Conservation (phyloP, 2,329 filamentous ascomycete species). For the Paracoccidioides brasiliensis region DNA sequence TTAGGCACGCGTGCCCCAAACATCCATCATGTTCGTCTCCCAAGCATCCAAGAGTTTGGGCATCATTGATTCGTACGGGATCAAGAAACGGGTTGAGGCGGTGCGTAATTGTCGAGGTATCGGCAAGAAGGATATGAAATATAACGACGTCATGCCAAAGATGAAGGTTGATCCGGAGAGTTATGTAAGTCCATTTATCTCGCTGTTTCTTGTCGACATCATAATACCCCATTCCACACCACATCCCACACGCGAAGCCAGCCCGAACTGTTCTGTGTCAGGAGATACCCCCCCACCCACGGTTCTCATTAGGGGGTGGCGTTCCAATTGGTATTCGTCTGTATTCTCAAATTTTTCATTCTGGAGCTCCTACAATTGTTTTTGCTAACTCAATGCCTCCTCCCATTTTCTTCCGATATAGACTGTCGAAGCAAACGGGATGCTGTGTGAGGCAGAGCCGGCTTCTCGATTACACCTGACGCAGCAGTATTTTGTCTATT, state of each 20-base stretch:
- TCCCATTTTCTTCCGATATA: slow-evolving; percentile 15
- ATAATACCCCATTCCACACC: too few species aligned
- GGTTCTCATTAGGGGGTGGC: background rate
- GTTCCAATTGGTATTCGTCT: background rate
- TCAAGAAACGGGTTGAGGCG: slow-evolving; percentile 67
- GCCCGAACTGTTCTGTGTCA: too few species aligned
- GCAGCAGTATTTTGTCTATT: slow-evolving; percentile 68
- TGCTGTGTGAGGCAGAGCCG: slow-evolving; percentile 60
- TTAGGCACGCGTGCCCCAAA: slow-evolving; percentile 50
- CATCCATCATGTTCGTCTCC: slow-evolving; percentile 74
- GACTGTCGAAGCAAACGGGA: slow-evolving; percentile 70
- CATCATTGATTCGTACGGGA: slow-evolving; percentile 54
- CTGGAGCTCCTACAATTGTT: background rate
- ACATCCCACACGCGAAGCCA: too few species aligned
- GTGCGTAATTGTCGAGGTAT: slow-evolving; percentile 64
- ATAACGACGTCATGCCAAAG: slow-evolving; percentile 66
- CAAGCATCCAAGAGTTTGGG: slow-evolving; percentile 55
- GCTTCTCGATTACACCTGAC: slow-evolving; percentile 58
- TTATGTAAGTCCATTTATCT: slow-evolving; percentile 40
- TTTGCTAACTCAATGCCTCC: background rate
- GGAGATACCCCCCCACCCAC: background rate
- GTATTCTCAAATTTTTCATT: background rate
- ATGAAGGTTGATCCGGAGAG: slow-evolving; percentile 89
- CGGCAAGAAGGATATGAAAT: slow-evolving; percentile 80
- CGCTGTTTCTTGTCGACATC: too few species aligned